These are phyloP conservation scores for Phyllosticta ampelicida DNA, from an alignment of 2,329 filamentous ascomycete genomes.

Conservation along the genomic window DNA sequence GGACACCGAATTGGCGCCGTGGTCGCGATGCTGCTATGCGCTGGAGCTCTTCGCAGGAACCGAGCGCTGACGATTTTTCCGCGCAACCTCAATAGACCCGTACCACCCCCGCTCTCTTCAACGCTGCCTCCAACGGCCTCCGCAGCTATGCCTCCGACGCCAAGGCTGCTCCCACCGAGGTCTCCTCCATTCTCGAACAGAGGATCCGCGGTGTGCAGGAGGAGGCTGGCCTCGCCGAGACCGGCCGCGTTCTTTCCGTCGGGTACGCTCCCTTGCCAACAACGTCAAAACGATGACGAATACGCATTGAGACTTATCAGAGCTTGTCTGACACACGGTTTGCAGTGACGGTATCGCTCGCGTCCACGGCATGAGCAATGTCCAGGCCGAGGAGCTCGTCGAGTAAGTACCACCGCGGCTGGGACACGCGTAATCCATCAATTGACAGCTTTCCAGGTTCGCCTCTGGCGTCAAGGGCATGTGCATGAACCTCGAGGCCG, in stretches of 20 bases:
- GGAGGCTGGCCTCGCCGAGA: constrained; percentile 93
- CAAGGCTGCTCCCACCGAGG: constrained; percentile 94
- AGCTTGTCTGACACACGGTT: constrained; percentile 23
- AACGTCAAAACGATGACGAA: constrained; percentile 21
- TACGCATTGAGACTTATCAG: not conserved
- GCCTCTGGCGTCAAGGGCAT: constrained; percentile 99
- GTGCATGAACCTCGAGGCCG: constrained; percentile 99
- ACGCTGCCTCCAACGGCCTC: constrained; percentile 58
- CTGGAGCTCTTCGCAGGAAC: constrained; percentile 24
- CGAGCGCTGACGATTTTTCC: constrained; percentile 40
- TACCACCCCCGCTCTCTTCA: constrained; percentile 70
- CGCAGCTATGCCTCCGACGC: constrained; percentile 87
- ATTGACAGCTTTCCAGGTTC: constrained; percentile 53
- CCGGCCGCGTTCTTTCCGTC: constrained; percentile 95
- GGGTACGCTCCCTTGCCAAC: constrained; percentile 58
- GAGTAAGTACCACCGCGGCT: constrained; percentile 61
- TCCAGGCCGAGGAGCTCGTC: constrained; percentile 99
- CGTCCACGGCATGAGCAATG: constrained; percentile 99
- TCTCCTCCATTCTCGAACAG: constrained; percentile 98
- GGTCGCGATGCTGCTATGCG: not conserved
- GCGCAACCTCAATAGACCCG: constrained; percentile 54
- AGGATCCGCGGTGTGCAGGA: constrained; percentile 97
- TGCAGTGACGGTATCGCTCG: constrained; percentile 98
- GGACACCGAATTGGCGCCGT: not conserved
- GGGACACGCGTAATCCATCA: not conserved